A percentile compares a stretch with the other conserved stretches of the same genome.
phyloP scores from a whole-genome alignment of 2,329 filamentous ascomycete species.

The Aspergillus neotritici region DNA sequence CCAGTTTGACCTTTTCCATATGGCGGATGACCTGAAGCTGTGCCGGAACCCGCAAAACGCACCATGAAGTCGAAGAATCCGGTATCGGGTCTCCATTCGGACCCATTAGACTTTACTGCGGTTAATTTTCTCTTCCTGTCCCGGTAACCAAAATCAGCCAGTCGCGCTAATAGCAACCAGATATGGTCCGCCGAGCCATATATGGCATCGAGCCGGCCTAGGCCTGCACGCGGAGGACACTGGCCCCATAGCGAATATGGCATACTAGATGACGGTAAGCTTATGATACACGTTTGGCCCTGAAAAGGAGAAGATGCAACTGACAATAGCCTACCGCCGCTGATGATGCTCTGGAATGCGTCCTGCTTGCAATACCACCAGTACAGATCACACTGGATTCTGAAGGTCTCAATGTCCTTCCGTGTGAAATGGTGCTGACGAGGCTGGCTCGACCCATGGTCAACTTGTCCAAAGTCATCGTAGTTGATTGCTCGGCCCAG shows the following conservation, averaged over 20 bases:
- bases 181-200: constrained; percentile 89
- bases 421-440: constrained; percentile 35
- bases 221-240: constrained; percentile 75
- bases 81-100: constrained; percentile 51
- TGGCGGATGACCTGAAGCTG: constrained; percentile 12
- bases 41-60: constrained; percentile 20
- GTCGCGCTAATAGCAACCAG: constrained; percentile 70
- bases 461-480: constrained; percentile 51
- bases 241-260: constrained; percentile 77
- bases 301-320: constrained; percentile 32
- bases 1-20: constrained; percentile 6
- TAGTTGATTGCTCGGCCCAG: constrained; percentile 55
- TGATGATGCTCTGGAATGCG: constrained; percentile 81
- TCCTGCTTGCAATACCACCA: constrained; percentile 98
- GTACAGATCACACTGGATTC: constrained; percentile 76
- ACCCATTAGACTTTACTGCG: constrained; percentile 55
- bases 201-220: constrained; percentile 70
- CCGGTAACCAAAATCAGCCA: constrained; percentile 70
- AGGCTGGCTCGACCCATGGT: constrained; percentile 21
- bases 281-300: neutral
- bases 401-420: constrained; percentile 70
- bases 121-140: constrained; percentile 75
- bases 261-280: constrained; percentile 52
- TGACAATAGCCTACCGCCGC: constrained; percentile 79
- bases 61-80: constrained; percentile 42